Evolutionary conservation across 2,329 filamentous ascomycete species (phyloP).

Genomic region (Beauveria caledonica): DNA sequence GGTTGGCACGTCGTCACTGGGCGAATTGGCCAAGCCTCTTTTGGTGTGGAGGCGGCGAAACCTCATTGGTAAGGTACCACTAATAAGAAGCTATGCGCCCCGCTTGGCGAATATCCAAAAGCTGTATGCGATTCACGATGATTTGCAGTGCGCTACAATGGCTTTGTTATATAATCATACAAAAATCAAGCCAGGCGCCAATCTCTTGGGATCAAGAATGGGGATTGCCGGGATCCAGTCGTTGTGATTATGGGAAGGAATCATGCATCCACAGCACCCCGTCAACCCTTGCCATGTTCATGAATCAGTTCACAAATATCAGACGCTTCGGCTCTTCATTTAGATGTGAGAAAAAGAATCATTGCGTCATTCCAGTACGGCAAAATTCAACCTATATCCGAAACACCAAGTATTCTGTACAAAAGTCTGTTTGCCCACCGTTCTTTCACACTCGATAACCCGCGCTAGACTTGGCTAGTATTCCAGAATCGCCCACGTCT

Average conservation of each 20-base stretch:
- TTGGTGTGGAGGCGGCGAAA: neutral
- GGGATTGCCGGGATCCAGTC: too few species aligned
- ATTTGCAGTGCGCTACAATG: neutral
- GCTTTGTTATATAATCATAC: neutral
- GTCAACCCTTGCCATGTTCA: too few species aligned
- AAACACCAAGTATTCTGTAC: slow-evolving; percentile 10
- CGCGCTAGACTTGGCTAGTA: slow-evolving; percentile 29
- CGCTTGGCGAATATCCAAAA: neutral
- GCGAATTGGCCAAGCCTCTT: neutral
- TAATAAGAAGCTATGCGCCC: neutral
- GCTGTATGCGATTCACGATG: neutral
- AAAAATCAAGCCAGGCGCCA: neutral
- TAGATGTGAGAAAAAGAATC: neutral
- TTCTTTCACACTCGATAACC: neutral
- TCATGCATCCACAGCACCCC: too few species aligned
- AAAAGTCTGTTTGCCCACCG: neutral
- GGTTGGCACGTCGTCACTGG: slow-evolving; percentile 8
- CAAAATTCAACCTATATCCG: slow-evolving; percentile 6
- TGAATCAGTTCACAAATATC: too few species aligned
- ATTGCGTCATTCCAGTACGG: slow-evolving; percentile 6
- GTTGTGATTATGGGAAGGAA: too few species aligned
- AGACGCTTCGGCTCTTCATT: too few species aligned
- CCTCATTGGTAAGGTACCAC: neutral
- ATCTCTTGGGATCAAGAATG: too few species aligned
- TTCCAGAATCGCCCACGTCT: slow-evolving; percentile 83